Evolutionary conservation across 768 basidiomycete genomes (phyloP).

Genomic region (Auricularia sp.): DNA sequence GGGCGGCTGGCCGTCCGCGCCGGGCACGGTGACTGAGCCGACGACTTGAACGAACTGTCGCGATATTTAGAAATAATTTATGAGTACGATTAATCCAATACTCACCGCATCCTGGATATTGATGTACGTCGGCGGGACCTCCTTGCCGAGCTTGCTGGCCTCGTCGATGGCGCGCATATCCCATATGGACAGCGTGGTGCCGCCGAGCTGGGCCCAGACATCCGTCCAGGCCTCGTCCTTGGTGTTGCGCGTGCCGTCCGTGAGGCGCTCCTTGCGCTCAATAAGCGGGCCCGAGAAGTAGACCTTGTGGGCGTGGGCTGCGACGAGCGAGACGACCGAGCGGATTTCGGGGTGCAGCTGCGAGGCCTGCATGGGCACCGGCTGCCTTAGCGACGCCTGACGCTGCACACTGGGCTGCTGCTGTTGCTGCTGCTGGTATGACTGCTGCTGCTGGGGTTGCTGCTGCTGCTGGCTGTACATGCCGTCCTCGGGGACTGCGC

Average conservation of each 20-base stretch:
- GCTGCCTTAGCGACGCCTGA: background rate
- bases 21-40: constrained; percentile 59
- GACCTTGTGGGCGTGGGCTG: constrained; percentile 72
- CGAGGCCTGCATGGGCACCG: background rate
- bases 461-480: background rate
- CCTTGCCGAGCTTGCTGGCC: constrained; percentile 65
- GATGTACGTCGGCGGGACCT: constrained; percentile 80
- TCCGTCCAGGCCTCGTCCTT: constrained; percentile 76
- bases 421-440: background rate
- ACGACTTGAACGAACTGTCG: constrained; percentile 57
- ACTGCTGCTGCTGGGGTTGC: background rate
- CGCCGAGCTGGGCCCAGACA: constrained; percentile 84
- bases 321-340: constrained; percentile 62
- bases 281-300: constrained; percentile 81
- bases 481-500: background rate
- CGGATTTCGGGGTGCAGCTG: constrained; percentile 68
- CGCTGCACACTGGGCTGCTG: background rate
- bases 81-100: constrained; percentile 9
- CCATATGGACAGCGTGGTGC: constrained; percentile 84
- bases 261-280: constrained; percentile 62
- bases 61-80: constrained; percentile 23
- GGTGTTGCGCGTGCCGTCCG: constrained; percentile 57
- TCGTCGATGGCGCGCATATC: constrained; percentile 83
- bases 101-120: constrained; percentile 83
- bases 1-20: constrained; percentile 36